These are phyloP conservation scores for Geotrichum cucujoidarum DNA, from an alignment of 1,139 yeast genomes.

Conservation along the genomic window DNA sequence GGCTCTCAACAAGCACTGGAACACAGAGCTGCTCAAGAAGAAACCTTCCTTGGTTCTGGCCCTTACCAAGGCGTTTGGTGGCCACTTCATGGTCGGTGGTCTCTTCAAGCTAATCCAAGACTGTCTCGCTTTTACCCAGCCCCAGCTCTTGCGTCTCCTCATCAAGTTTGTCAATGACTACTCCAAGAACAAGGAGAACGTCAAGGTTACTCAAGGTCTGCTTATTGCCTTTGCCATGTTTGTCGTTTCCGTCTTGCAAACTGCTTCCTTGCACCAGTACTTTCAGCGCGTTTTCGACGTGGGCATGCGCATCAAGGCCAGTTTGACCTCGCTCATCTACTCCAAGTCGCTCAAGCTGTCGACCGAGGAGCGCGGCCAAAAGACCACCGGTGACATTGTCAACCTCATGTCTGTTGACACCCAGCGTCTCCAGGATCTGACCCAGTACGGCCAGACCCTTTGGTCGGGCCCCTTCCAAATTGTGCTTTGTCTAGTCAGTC, in stretches of 20 bases:
- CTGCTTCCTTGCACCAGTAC: constrained; percentile 84
- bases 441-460: constrained; percentile 49
- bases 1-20: constrained; percentile 60
- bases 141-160: constrained; percentile 70
- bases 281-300: constrained; percentile 83
- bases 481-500: constrained; percentile 48
- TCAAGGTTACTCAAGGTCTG: constrained; percentile 64
- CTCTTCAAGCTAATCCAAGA: constrained; percentile 77
- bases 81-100: constrained; percentile 64
- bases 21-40: constrained; percentile 39
- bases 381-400: constrained; percentile 95
- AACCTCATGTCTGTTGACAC: constrained; percentile 64
- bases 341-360: constrained; percentile 75
- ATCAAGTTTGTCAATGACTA: constrained; percentile 82
- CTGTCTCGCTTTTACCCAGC: constrained; percentile 77
- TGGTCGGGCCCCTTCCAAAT: constrained; percentile 59
- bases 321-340: constrained; percentile 70
- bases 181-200: constrained; percentile 35
- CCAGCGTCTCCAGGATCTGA: constrained; percentile 50
- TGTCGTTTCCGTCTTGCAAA: constrained; percentile 72
- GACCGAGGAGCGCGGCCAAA: constrained; percentile 72
- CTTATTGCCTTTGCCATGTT: constrained; percentile 84
- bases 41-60: constrained; percentile 67
- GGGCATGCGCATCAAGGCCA: constrained; percentile 84
- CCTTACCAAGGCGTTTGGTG: constrained; percentile 66